phyloP scores from a whole-genome alignment of 768 basidiomycete species.

The Hydnomerulius pinastri region DNA sequence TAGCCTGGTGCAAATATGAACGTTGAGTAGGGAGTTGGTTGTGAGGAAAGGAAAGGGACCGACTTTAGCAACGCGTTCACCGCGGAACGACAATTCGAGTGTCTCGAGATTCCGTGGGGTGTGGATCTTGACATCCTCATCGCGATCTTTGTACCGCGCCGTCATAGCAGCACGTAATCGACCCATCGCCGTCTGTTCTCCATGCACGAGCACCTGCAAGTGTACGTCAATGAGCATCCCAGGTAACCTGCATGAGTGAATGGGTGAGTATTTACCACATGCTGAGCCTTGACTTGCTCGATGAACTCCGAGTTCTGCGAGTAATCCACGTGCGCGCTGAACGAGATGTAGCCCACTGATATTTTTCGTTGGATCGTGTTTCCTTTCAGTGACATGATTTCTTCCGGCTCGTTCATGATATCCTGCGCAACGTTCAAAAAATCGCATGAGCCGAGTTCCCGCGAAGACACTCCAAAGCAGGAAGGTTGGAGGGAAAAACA shows the following conservation, averaged over 20 bases:
- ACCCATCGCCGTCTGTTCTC: conserved; percentile 94
- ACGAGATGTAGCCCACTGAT: conserved; percentile 96
- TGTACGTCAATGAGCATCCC: not conserved
- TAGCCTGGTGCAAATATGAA: conserved; percentile 59
- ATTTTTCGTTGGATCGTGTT: conserved; percentile 83
- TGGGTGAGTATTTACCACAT: conserved; percentile 65
- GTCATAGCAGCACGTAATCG: conserved; percentile 88
- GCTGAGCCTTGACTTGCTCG: conserved; percentile 88
- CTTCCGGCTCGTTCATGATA: conserved; percentile 93
- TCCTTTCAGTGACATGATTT: conserved; percentile 81
- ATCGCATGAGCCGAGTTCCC: conserved; percentile 10
- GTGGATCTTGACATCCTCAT: conserved; percentile 97
- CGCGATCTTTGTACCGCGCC: conserved; percentile 85
- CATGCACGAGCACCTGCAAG: conserved; percentile 89
- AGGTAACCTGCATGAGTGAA: not conserved
- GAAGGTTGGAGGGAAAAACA: conserved; percentile 17
- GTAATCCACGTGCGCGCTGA: conserved; percentile 97
- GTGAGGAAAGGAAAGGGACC: conserved; percentile 12
- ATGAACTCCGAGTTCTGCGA: conserved; percentile 99
- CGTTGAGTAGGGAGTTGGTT: not conserved
- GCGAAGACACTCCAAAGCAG: conserved; percentile 4
- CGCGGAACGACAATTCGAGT: conserved; percentile 86
- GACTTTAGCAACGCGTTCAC: conserved; percentile 95
- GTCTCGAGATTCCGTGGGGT: conserved; percentile 94
- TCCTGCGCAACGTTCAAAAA: conserved; percentile 55